Evolutionary conservation across 176 grass and related monocot species (phyloP).

Genomic region (Leersia perrieri): DNA sequence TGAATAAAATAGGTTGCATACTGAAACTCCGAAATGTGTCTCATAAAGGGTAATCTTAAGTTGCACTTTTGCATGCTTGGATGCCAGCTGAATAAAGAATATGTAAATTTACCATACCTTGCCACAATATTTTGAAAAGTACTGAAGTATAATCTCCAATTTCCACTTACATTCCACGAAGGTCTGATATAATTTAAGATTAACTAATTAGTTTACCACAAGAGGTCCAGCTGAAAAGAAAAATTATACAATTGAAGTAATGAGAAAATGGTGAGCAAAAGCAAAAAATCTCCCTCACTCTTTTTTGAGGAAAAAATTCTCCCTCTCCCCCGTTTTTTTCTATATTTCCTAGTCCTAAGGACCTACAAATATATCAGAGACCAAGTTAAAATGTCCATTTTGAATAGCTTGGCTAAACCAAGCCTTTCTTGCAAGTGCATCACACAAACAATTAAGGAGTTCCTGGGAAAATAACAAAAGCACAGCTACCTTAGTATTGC

Average conservation of each 20-base stretch:
- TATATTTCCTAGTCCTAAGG: not conserved
- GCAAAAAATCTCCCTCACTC: not conserved
- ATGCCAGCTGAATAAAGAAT: conserved; percentile 10
- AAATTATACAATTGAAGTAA: not conserved
- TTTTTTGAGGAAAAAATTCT: not conserved
- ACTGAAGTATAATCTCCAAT: conserved; percentile 79
- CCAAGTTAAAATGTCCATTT: no score
- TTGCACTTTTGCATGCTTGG: conserved; percentile 1
- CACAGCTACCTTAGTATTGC: not conserved
- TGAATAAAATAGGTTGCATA: not conserved
- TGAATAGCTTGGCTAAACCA: no score
- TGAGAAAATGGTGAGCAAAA: conserved; percentile 15
- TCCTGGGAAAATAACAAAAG: not conserved
- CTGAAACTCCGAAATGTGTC: conserved; percentile 3
- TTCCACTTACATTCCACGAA: conserved; percentile 84
- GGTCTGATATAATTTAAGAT: conserved; percentile 44
- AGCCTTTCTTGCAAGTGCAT: not conserved
- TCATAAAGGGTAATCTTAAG: conserved; percentile 4
- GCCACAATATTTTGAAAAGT: conserved; percentile 78
- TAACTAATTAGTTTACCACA: conserved; percentile 6
- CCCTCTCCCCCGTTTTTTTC: not conserved
- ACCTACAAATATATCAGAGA: not conserved
- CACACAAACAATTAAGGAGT: not conserved
- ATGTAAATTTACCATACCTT: conserved; percentile 58
- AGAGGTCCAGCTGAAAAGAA: not conserved